Evolutionary conservation across 345 rosid genomes (phyloP), one percentile per base, ranked within the genome.

Genomic region (Moringa oleifera): DNA sequence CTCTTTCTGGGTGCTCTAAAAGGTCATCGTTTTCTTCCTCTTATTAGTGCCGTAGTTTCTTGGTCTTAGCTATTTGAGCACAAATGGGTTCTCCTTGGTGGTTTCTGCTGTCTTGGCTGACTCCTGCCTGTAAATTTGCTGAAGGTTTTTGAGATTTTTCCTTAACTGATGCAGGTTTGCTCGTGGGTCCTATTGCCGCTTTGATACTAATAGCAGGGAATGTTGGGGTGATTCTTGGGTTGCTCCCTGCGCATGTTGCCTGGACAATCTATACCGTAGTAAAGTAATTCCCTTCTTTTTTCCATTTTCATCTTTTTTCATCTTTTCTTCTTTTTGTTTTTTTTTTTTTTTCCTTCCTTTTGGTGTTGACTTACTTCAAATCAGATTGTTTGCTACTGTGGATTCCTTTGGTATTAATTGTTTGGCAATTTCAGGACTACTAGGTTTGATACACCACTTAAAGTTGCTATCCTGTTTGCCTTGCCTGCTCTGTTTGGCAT

Each of bases 101-200:
- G 7, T 25, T 10, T 47, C 56, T 17, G 9, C 22, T 24, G 54
- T 33, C 62, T 64, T 56, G 25, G 22, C 53, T 41, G 47, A 41
- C 12, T 41, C 47, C 47, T 41, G 12, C 47, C 6, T 28, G 57
- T 19, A 6, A 55, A 61, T 58, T 45, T 55, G 25, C 19, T 55
- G 60, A 37, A 41, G 53, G 41, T 17, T 67, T 24, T 71, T 19
- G 51, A 6, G 49, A n/a, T n/a, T 11, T 55, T 23, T 41, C 8
- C n/a, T 66, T 54, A 31, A 20, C 57, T 58, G 60, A 18, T 79
- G 75, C 78, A 85, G 98, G 81, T 78, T 53, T 83, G 50, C 22
- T 80, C 17, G 90, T 88, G 67, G 94, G 96, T 71, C 96, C 98
- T 50, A 25, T 88, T 50, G 98, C 98, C 63, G 74, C 79, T 67